These are phyloP conservation scores for Apophysomyces variabilis DNA, from an alignment of 371 early-diverging fungal genomes.

Conservation along the genomic window DNA sequence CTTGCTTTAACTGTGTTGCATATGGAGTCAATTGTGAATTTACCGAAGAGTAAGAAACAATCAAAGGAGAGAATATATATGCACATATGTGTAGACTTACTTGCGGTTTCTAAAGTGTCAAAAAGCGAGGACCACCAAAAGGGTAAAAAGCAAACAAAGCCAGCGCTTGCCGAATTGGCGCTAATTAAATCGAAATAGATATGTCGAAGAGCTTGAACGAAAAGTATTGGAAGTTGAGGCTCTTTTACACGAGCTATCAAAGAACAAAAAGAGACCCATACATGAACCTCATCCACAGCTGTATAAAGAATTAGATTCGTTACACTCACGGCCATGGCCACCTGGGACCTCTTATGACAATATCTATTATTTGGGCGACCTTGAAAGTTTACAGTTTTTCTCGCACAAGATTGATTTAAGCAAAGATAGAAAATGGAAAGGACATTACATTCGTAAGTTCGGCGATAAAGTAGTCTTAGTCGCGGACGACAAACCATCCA, in stretches of 20 bases:
- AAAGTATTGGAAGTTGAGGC: constrained; percentile 37
- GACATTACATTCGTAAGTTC: constrained; percentile 40
- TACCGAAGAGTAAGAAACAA: constrained; percentile 19
- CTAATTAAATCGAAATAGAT: constrained; percentile 20
- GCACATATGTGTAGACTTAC: not conserved
- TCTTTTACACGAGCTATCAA: constrained; percentile 14
- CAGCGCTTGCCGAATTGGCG: not conserved
- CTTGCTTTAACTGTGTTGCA: constrained; percentile 40
- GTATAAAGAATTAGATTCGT: constrained; percentile 17
- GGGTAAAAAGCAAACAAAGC: constrained; percentile 17
- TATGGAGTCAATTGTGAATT: constrained; percentile 33
- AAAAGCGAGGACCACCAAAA: constrained; percentile 44
- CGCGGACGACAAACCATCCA: constrained; percentile 23
- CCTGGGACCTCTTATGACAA: constrained; percentile 29
- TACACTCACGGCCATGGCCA: constrained; percentile 22
- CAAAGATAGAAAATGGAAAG: constrained; percentile 32
- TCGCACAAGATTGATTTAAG: constrained; percentile 43
- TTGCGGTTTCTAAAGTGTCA: constrained; percentile 16
- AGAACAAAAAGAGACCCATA: constrained; percentile 6
- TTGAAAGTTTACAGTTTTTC: constrained; percentile 48
- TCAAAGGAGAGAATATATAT: not conserved
- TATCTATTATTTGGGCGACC: constrained; percentile 47
- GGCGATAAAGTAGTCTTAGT: constrained; percentile 47
- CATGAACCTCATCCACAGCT: constrained; percentile 1
- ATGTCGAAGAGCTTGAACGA: constrained; percentile 46